Evolutionary conservation across 257 asterid genomes (phyloP).

Genomic region (Oldenlandia corymbosa): DNA sequence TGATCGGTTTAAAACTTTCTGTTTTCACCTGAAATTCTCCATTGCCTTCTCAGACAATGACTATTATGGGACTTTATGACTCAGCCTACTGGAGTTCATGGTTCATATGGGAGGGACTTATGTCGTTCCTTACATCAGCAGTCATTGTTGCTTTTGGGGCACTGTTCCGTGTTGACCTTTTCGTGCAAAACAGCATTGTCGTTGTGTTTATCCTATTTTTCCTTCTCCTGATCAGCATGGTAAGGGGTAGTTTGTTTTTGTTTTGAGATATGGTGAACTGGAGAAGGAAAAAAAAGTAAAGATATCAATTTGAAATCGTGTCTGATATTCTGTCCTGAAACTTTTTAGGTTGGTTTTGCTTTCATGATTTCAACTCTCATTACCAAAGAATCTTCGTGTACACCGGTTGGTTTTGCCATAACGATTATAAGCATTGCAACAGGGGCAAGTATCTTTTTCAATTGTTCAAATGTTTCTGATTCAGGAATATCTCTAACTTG

Average conservation of each 20-base stretch:
- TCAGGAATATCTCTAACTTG: background rate
- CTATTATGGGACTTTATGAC: constrained; percentile 41
- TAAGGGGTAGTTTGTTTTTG: constrained; percentile 5
- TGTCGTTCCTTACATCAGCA: constrained; percentile 29
- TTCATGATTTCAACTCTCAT: constrained; percentile 30
- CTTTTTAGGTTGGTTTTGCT: constrained; percentile 29
- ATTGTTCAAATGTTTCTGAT: background rate
- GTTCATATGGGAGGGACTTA: constrained; percentile 34
- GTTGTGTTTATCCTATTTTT: constrained; percentile 33
- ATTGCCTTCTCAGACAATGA: constrained; percentile 31
- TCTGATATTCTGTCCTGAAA: background rate
- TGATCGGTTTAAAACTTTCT: background rate
- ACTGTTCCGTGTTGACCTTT: constrained; percentile 26
- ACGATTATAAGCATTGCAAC: constrained; percentile 27
- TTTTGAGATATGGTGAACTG: background rate
- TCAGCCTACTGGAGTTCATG: constrained; percentile 43
- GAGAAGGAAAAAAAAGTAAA: background rate
- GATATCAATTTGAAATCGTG: background rate
- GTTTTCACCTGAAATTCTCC: background rate
- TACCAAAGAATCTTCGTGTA: constrained; percentile 30
- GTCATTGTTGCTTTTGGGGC: constrained; percentile 33
- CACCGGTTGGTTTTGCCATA: constrained; percentile 27
- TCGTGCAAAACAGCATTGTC: constrained; percentile 25
- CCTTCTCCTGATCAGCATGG: constrained; percentile 38
- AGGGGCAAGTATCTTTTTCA: constrained; percentile 21